Percentiles rank a stretch among this genome's conserved stretches.
Conservation (phyloP, 1,284 basidiomycete genomes). For the Tilletia indica region DNA sequence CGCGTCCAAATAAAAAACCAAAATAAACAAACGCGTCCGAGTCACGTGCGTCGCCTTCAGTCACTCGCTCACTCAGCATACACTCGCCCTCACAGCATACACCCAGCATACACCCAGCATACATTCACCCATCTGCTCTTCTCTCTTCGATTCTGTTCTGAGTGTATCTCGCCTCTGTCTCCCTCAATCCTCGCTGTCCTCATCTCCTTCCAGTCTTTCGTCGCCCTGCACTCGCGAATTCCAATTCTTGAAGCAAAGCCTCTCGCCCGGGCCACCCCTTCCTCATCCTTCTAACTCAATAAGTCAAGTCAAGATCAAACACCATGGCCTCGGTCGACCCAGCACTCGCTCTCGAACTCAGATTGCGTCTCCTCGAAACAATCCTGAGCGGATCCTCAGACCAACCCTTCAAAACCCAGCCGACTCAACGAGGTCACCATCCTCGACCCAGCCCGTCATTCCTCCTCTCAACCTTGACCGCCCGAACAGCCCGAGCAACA, state of each 20-base stretch:
- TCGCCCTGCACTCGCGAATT: not conserved
- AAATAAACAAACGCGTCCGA: not conserved
- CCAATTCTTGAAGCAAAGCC: not conserved
- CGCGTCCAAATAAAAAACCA: not conserved
- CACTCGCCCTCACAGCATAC: not conserved
- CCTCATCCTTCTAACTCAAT: no score
- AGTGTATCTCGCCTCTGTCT: no score
- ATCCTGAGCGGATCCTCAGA: not conserved
- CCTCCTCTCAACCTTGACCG: slow-evolving; percentile 1
- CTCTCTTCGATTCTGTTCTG: no score
- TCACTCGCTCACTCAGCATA: not conserved
- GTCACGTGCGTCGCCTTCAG: not conserved
- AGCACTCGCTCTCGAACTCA: slow-evolving; percentile 10
- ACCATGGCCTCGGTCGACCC: slow-evolving; percentile 9
- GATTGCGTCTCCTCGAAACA: slow-evolving; percentile 9
- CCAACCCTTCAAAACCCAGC: not conserved
- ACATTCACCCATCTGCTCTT: no score
- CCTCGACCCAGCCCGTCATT: not conserved
- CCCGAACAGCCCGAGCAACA: not conserved
- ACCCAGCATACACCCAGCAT: no score
- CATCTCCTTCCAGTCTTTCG: not conserved
- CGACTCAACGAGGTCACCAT: not conserved
- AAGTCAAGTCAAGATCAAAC: not conserved
- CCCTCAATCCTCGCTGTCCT: no score
- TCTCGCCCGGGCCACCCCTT: no score